Percentiles rank a stretch among this genome's conserved stretches.
phyloP scores from a whole-genome alignment of 805 yeast genomes.

The Pichia thaimueangensis region DNA sequence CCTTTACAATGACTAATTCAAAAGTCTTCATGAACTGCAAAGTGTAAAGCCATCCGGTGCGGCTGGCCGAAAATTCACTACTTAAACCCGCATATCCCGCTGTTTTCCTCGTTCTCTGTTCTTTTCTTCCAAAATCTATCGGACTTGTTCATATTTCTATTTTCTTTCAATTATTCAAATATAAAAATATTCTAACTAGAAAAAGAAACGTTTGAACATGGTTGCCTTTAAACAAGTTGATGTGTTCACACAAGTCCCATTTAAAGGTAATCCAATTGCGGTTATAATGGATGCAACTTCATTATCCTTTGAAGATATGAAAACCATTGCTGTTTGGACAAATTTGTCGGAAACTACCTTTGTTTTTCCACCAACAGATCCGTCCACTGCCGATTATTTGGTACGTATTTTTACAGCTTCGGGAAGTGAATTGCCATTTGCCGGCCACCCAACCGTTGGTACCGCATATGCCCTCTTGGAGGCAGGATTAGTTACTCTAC shows the following conservation, averaged over 20 bases:
- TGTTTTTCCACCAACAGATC: constrained; percentile 34
- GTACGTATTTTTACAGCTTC: constrained; percentile 44
- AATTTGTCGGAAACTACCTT: constrained; percentile 56
- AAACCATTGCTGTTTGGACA: constrained; percentile 49
- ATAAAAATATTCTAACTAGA: too few species aligned
- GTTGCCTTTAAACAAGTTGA: constrained; percentile 31
- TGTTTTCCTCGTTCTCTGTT: too few species aligned
- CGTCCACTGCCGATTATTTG: constrained; percentile 36
- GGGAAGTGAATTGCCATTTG: constrained; percentile 45
- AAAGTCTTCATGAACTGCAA: too few species aligned
- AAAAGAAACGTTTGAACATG: too few species aligned
- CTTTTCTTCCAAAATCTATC: too few species aligned
- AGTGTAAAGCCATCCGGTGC: too few species aligned
- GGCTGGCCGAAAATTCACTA: too few species aligned
- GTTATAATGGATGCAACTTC: constrained; percentile 39
- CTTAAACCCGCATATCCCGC: too few species aligned
- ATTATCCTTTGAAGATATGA: constrained; percentile 37
- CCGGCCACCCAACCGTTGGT: constrained; percentile 62
- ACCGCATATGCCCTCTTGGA: constrained; percentile 41
- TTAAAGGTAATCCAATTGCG: constrained; percentile 51
- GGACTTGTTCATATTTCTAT: too few species aligned
- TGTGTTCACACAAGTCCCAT: constrained; percentile 35
- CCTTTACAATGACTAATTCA: too few species aligned
- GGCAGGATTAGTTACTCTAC: constrained; percentile 7
- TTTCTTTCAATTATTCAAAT: too few species aligned